Evolutionary conservation across 1,284 basidiomycete species (phyloP).

Genomic region (Heterobasidion parviporum): DNA sequence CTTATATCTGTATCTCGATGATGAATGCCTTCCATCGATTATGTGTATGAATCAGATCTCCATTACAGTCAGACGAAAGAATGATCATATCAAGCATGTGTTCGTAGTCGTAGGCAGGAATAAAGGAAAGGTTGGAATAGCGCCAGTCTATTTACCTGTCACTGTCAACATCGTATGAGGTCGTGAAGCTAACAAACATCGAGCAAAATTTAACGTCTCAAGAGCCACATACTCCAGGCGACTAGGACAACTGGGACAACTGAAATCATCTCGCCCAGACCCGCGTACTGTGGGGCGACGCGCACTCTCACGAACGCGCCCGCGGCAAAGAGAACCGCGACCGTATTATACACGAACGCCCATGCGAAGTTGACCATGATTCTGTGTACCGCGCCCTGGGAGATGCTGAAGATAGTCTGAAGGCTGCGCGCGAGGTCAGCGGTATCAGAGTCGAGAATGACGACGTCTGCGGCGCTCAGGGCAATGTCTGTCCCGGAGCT

Average conservation of each 20-base stretch:
- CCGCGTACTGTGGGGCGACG: conserved; percentile 34
- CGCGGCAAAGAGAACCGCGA: conserved; percentile 39
- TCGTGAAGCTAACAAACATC: background rate
- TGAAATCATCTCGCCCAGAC: conserved; percentile 33
- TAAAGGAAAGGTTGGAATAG: background rate
- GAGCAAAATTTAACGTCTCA: background rate
- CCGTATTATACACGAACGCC: conserved; percentile 35
- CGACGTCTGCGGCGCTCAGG: conserved; percentile 37
- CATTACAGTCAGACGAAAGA: background rate
- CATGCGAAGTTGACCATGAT: conserved; percentile 38
- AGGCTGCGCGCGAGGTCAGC: conserved; percentile 30
- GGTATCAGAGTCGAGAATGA: conserved; percentile 29
- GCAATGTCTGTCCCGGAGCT: conserved; percentile 30
- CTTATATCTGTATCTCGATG: background rate
- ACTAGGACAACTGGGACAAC: conserved; percentile 32
- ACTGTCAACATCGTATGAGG: background rate
- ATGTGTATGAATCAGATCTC: background rate
- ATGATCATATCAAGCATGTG: background rate
- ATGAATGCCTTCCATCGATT: too few species aligned
- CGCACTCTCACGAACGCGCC: conserved; percentile 36
- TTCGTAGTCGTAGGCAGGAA: background rate
- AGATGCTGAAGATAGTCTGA: conserved; percentile 30
- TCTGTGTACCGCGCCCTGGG: conserved; percentile 30
- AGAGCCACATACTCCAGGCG: conserved; percentile 18
- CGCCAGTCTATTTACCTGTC: background rate